Base-by-base conservation (phyloP, 2,329 filamentous ascomycete genomes). In the Plectosphaerella sp. region DNA sequence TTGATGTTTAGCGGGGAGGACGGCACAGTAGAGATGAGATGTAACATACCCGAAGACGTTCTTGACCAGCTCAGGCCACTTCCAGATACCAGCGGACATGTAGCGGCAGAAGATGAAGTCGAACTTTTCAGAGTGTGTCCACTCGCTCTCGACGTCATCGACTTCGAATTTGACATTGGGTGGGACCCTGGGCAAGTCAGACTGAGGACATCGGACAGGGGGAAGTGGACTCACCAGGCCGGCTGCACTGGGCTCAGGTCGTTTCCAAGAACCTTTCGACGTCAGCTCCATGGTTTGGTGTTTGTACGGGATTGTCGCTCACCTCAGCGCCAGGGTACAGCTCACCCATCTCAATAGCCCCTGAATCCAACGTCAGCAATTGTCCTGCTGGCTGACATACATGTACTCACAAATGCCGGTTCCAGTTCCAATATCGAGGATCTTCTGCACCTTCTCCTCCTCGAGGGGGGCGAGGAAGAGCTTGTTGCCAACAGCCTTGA, bases 141-240 rank as follows among this genome's bases (percentile, higher is more conserved):
- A 74, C 18, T 64, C 59, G n/a, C 78, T 72, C 61, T 84, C 81
- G 36, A 80, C 78, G 61, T 88, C 84, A 61, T 88, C 84, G 36
- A 88, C 77, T 52, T 84, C 74, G 58, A 88, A 88, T 52, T 78
- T 75, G 54, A 84, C 80, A 59, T 88, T 88, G 25, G 74, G 70
- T 1, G 83, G 82, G 4, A 85, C 76, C 67, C 76, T 76, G 71
- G 20, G 2, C 8, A 20, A 35, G 43, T 28, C 14, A 45, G 20
- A 28, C 14, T 5, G 20, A 11, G 20, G 6, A 45, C 20, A 20
- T 5, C 14, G 15, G 14, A 24, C 18, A 8, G 8, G n/a, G 6
- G 18, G 14, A 24, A 22, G 2, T 14, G n/a, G 12, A 9, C 54
- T 41, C 10, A 56, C 54, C 54, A 56, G 3, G 51, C 49, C 1